Conservation (phyloP, 495 filamentous ascomycete species). For the Neurospora sublineolata region DNA sequence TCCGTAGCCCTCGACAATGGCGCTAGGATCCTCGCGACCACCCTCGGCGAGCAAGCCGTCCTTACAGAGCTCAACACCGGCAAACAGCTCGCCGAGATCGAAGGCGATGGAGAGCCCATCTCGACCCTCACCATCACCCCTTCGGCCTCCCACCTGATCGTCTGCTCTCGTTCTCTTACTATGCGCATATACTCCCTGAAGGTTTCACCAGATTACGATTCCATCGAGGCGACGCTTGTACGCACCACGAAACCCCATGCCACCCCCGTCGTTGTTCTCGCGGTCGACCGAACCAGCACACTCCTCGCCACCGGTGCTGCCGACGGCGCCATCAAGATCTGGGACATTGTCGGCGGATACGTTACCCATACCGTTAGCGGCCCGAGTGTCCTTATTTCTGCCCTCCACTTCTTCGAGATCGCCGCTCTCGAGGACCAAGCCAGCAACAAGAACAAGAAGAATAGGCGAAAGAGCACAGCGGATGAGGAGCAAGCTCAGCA, state of each 20-base stretch:
- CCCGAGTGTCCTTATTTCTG: slow-evolving; percentile 80
- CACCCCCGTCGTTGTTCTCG: slow-evolving; percentile 73
- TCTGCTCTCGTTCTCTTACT: slow-evolving; percentile 85
- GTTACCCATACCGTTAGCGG: slow-evolving; percentile 92
- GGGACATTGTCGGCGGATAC: slow-evolving; percentile 86
- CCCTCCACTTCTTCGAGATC: slow-evolving; percentile 82
- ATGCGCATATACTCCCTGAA: slow-evolving; percentile 82
- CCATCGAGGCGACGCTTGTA: slow-evolving; percentile 53
- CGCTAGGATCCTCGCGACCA: slow-evolving; percentile 75
- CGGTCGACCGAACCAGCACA: slow-evolving; percentile 76
- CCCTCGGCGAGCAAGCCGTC: slow-evolving; percentile 77
- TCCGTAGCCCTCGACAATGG: slow-evolving; percentile 70
- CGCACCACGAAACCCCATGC: slow-evolving; percentile 83
- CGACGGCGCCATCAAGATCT: slow-evolving; percentile 88
- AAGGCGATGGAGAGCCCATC: slow-evolving; percentile 89
- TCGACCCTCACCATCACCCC: slow-evolving; percentile 82
- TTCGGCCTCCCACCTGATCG: slow-evolving; percentile 71
- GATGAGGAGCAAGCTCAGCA: slow-evolving; percentile 34
- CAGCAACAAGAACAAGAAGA: slow-evolving; percentile 22
- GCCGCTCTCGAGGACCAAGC: slow-evolving; percentile 25
- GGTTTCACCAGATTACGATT: slow-evolving; percentile 39
- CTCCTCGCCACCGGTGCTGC: slow-evolving; percentile 83
- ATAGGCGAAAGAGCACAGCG: slow-evolving; percentile 34
- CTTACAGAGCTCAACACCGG: slow-evolving; percentile 79
- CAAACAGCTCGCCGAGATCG: slow-evolving; percentile 68